Evolutionary conservation across 495 filamentous ascomycete species (phyloP).

Genomic region (Aspergillus sclerotiicarbonarius): DNA sequence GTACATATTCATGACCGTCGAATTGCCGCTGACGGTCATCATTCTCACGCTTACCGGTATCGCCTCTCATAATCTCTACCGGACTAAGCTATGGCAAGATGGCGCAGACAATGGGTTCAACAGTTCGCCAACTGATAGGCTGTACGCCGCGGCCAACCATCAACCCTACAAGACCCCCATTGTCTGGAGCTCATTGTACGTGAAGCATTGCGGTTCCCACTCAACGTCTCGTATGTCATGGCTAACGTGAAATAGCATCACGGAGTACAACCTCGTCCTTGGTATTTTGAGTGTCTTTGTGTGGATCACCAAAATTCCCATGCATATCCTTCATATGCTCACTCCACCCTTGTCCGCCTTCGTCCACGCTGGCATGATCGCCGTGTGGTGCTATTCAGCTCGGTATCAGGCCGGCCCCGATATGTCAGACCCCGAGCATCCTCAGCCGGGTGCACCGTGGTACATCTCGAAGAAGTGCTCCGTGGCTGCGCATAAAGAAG

Average conservation of each 20-base stretch:
- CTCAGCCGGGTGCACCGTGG: constrained; percentile 70
- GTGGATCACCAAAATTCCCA: constrained; percentile 56
- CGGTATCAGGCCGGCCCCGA: constrained; percentile 77
- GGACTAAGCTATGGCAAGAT: constrained; percentile 77
- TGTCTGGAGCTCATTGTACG: constrained; percentile 82
- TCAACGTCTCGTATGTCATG: neutral
- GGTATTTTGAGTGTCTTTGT: constrained; percentile 62
- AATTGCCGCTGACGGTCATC: constrained; percentile 67
- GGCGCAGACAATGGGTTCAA: constrained; percentile 79
- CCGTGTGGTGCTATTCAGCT: constrained; percentile 65
- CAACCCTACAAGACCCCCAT: constrained; percentile 62
- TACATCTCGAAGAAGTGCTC: constrained; percentile 78
- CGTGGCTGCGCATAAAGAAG: constrained; percentile 53
- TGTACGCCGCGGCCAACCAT: constrained; percentile 80
- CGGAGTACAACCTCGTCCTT: constrained; percentile 78
- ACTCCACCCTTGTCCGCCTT: constrained; percentile 64
- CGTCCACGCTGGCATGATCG: constrained; percentile 56
- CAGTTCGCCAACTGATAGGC: constrained; percentile 66
- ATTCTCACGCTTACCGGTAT: constrained; percentile 79
- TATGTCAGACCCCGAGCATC: constrained; percentile 68
- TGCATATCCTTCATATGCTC: constrained; percentile 70
- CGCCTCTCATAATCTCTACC: constrained; percentile 74
- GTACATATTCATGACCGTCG: constrained; percentile 63
- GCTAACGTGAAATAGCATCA: constrained; percentile 54
- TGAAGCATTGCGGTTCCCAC: constrained; percentile 11